Evolutionary conservation across 441 rosid species (phyloP).

Genomic region (Daphne laureola): DNA sequence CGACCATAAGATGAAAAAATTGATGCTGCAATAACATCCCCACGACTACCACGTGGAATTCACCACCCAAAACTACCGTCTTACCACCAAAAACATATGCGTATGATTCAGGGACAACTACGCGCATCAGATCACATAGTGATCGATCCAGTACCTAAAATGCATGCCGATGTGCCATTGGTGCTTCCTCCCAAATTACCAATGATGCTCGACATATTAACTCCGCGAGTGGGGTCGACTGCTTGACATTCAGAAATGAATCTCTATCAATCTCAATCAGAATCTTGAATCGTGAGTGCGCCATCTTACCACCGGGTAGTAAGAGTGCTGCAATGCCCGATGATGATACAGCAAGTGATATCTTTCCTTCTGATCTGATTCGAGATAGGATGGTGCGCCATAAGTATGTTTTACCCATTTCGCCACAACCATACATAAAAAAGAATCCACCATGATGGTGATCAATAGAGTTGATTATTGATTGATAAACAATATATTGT

Average conservation of each 20-base stretch:
- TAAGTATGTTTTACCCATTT: neutral
- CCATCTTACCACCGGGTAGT: neutral
- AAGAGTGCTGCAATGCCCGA: neutral
- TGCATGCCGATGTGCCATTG: neutral
- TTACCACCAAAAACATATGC: too few relatives aligned
- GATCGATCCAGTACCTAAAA: slow-evolving; percentile 8
- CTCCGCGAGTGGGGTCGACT: neutral
- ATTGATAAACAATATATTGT: neutral
- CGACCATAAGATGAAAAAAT: too few relatives aligned
- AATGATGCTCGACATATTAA: neutral
- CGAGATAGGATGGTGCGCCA: neutral
- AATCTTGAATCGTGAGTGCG: neutral
- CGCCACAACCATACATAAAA: neutral
- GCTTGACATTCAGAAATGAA: neutral
- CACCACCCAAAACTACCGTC: too few relatives aligned
- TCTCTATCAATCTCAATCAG: neutral
- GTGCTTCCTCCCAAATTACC: neutral
- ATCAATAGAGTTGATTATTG: neutral
- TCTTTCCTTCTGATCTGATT: neutral
- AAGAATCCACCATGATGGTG: neutral
- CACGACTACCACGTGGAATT: too few relatives aligned
- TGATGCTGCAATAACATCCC: too few relatives aligned
- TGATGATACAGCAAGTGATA: neutral
- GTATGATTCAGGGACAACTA: too few relatives aligned
- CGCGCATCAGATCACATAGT: neutral